phyloP scores from a whole-genome alignment of 2,329 filamentous ascomycete species.

The Colletotrichum sp. region DNA sequence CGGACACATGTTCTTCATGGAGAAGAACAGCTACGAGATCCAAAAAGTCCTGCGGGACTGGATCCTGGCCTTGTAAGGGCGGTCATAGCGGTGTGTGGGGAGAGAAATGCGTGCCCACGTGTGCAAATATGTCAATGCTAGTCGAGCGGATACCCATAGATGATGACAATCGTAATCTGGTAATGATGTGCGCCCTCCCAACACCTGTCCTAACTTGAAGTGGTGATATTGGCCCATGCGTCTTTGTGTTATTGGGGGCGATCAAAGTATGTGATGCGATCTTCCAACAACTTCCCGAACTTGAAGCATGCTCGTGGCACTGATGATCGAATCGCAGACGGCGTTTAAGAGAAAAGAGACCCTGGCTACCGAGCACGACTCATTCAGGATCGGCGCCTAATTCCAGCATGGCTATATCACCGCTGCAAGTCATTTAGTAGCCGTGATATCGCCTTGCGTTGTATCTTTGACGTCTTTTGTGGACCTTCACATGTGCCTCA shows the following conservation, averaged over 20 bases:
- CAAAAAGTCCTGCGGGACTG: conserved; percentile 26
- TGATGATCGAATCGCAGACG: not conserved
- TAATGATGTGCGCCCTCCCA: not conserved
- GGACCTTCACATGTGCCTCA: not conserved
- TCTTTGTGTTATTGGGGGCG: not conserved
- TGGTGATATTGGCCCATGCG: not conserved
- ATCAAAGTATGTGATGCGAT: not conserved
- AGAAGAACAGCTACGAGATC: conserved; percentile 50
- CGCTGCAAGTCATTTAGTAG: not conserved
- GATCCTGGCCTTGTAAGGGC: conserved; percentile 20
- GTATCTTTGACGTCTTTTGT: not conserved
- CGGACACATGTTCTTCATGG: conserved; percentile 53
- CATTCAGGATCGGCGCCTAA: not conserved
- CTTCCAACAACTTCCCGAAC: not conserved
- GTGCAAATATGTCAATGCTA: not conserved
- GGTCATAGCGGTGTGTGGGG: not conserved
- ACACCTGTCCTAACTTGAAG: not conserved
- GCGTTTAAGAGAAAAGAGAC: not conserved
- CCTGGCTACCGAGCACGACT: not conserved
- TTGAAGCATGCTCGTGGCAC: not conserved
- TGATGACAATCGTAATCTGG: conserved; percentile 3
- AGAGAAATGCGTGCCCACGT: not conserved
- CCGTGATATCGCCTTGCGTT: not conserved
- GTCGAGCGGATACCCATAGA: conserved; percentile 11
- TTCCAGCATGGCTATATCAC: not conserved